Evolutionary conservation across 106 monocot genomes (phyloP).

Genomic region (Dendrobium catenatum): DNA sequence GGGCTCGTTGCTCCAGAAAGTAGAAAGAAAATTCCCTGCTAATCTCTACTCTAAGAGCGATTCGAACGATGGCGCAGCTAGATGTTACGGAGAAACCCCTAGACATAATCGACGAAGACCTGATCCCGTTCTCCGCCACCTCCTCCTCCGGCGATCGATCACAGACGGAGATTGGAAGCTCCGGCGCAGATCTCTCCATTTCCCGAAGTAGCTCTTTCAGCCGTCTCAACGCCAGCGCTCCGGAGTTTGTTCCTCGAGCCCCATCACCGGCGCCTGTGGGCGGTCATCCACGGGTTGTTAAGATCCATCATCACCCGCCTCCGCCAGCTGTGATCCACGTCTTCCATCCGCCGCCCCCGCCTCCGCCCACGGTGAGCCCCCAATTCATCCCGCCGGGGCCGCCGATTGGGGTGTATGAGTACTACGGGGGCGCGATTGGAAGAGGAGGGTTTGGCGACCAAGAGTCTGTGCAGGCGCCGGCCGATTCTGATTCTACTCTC

Average conservation of each 20-base stretch:
- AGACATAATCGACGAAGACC: not conserved
- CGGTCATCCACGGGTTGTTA: slow-evolving; percentile 3
- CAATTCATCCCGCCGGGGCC: not conserved
- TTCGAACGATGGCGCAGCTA: slow-evolving; percentile 5
- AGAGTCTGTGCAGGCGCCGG: slow-evolving; percentile 3
- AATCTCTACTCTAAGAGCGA: slow-evolving; percentile 14
- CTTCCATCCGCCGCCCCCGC: slow-evolving; percentile 8
- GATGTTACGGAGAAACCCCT: not conserved
- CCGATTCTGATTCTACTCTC: not conserved
- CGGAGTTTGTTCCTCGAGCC: slow-evolving; percentile 20
- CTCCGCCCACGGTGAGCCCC: not conserved
- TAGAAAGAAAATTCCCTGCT: not conserved
- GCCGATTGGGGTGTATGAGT: slow-evolving; percentile 6
- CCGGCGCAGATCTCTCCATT: slow-evolving; percentile 4
- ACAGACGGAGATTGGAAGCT: not conserved
- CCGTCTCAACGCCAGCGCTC: slow-evolving; percentile 30
- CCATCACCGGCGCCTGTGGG: not conserved
- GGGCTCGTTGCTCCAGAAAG: slow-evolving; percentile 4
- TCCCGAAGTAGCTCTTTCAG: slow-evolving; percentile 15
- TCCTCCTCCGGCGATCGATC: slow-evolving; percentile 8
- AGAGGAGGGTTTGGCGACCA: slow-evolving; percentile 10
- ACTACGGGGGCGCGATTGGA: not conserved
- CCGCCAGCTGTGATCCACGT: slow-evolving; percentile 11
- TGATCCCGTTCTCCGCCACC: not conserved
- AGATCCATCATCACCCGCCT: slow-evolving; percentile 15